Base-by-base conservation (phyloP, 2,329 filamentous ascomycete genomes). In the Cordyceps fumosorosea region DNA sequence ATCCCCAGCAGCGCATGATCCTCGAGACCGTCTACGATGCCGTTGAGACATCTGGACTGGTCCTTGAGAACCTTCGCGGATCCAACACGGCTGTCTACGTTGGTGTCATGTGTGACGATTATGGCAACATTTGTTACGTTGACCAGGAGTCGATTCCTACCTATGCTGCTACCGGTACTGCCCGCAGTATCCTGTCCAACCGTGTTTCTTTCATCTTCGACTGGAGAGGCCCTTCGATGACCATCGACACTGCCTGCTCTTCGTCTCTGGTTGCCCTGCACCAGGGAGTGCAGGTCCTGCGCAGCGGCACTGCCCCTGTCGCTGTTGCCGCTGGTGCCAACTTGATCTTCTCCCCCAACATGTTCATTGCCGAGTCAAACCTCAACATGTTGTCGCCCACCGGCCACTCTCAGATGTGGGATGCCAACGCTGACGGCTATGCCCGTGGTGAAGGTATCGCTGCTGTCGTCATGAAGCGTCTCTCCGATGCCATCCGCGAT, bases 401-500 rank as follows among this genome's bases (percentile, higher is more conserved):
- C 0, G 72, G 74, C 12, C 65, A 69, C 16, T 74, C 67, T 55
- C 68, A 69, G 8, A 77, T 76, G 70, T 81, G 74, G 71, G 77
- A 79, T 64, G 70, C 67, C 2, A 68, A 68, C 2, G 82, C 79
- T 0, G 71, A 82, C 65, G 82, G 81, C 1, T 84, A 83, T 65
- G 80, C 74, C 5, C 74, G 82, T 0, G 82, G 81, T 10, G 83
- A 85, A 52, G 82, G 81, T 1, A 67, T 81, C 6, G 78, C 75
- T 0, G 70, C 73, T 0, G 66, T 84, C 0, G 68, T 83, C 0
- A 63, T 85, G 11, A 85, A 84, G 66, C 68, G 66, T 2, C 70
- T 83, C 5, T 71, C 66, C 12, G 65, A 73, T 1, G 83, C 83
- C 0, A 63, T 83, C 6, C 67, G 69, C 37, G 82, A 83, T 61